These are phyloP conservation scores for Lentinus brumalis DNA, from an alignment of 768 basidiomycete species.

Conservation along the genomic window DNA sequence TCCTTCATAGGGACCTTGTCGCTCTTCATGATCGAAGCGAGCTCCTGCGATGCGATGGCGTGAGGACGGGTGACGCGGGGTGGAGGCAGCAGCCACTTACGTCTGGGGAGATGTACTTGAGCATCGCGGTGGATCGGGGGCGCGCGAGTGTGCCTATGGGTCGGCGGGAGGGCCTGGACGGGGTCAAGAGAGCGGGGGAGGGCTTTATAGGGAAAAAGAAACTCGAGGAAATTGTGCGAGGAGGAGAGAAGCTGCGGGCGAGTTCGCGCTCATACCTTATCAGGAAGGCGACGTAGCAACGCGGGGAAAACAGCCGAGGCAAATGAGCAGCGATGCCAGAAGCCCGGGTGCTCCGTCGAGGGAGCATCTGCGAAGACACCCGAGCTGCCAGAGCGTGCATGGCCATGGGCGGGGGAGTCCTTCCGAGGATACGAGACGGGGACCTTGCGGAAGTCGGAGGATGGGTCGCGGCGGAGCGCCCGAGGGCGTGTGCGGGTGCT, in stretches of 20 bases:
- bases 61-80: neutral
- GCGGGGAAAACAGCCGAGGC: slow-evolving; percentile 2
- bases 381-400: neutral
- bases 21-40: slow-evolving; percentile 69
- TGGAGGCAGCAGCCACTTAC: slow-evolving; percentile 28
- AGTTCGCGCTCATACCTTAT: slow-evolving; percentile 12
- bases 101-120: slow-evolving; percentile 44
- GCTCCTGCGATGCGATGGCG: slow-evolving; percentile 49
- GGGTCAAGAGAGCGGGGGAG: neutral
- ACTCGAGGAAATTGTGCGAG: neutral
- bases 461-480: neutral
- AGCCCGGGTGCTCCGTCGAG: neutral
- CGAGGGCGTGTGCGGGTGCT: neutral
- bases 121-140: slow-evolving; percentile 21
- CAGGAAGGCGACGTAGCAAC: slow-evolving; percentile 13
- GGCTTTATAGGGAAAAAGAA: slow-evolving; percentile 2
- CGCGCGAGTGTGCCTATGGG: slow-evolving; percentile 1
- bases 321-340: neutral
- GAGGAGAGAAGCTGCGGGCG: slow-evolving; percentile 1
- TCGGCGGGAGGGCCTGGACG: neutral
- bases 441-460: too few relatives aligned
- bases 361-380: neutral
- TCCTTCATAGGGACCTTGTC: slow-evolving; percentile 61
- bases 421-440: too few relatives aligned
- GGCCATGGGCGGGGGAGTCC: too few relatives aligned